Percentiles rank a stretch among this genome's conserved stretches.
These are phyloP conservation scores for Nigrograna mackinnonii DNA, from an alignment of 2,329 filamentous ascomycete species.

Conservation along the genomic window DNA sequence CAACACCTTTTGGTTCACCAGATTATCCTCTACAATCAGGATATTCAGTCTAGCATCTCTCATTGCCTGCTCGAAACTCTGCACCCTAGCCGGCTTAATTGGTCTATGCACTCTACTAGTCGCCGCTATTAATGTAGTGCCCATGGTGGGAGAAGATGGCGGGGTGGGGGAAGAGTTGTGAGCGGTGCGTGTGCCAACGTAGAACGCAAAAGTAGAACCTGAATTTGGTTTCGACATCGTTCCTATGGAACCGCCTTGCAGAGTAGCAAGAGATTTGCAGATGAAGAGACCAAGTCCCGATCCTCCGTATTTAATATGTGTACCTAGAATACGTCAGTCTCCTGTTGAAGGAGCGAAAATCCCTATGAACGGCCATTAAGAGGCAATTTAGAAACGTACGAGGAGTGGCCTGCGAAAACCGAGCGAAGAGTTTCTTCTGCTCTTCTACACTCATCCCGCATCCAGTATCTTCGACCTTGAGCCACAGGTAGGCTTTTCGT, in stretches of 20 bases:
- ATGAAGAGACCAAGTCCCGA: constrained; percentile 42
- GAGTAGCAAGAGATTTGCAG: constrained; percentile 36
- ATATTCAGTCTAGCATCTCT: too few relatives aligned
- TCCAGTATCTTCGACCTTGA: constrained; percentile 37
- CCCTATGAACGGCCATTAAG: neutral
- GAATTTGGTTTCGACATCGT: constrained; percentile 30
- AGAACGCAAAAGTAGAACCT: constrained; percentile 40
- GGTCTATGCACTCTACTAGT: too few relatives aligned
- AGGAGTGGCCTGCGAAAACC: constrained; percentile 37
- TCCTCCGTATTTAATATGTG: constrained; percentile 30
- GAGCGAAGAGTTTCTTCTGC: constrained; percentile 33
- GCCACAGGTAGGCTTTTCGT: constrained; percentile 26
- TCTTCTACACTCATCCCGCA: constrained; percentile 33
- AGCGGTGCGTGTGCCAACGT: too few relatives aligned
- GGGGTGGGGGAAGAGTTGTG: neutral
- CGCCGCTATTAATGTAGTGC: too few relatives aligned
- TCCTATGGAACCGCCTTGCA: constrained; percentile 40
- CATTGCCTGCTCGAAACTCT: too few relatives aligned
- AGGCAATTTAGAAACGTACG: too few relatives aligned
- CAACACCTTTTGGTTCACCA: constrained; percentile 47
- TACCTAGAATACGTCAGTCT: neutral
- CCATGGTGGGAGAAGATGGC: neutral
- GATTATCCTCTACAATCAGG: constrained; percentile 43
- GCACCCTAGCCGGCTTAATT: too few relatives aligned
- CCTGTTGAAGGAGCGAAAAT: too few relatives aligned